Evolutionary conservation across 2,329 filamentous ascomycete species (phyloP).

Genomic region (Trichophyton equinum): DNA sequence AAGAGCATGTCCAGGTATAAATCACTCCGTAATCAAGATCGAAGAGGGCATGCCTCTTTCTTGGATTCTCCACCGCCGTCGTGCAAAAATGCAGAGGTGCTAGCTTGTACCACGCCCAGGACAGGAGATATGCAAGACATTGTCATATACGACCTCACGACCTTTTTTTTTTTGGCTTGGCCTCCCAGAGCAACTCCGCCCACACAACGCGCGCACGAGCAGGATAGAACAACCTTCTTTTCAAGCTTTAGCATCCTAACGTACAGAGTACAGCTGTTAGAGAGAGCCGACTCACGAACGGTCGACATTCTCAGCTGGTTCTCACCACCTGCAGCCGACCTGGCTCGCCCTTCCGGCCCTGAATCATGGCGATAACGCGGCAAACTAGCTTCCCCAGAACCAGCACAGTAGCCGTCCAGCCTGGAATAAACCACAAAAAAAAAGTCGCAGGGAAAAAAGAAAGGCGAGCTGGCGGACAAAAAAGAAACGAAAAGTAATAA

Average conservation of each 20-base stretch:
- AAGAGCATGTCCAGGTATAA: neutral
- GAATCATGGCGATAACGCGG: neutral
- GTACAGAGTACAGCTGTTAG: neutral
- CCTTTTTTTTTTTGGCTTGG: neutral
- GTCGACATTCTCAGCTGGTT: neutral
- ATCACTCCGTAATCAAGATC: neutral
- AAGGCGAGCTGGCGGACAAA: neutral
- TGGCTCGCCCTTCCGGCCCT: neutral
- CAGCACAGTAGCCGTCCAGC: neutral
- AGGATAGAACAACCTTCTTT: constrained; percentile 5
- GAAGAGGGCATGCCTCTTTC: neutral
- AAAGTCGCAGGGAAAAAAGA: neutral
- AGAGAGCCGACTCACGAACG: neutral
- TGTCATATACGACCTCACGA: constrained; percentile 6
- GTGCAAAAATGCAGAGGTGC: constrained; percentile 4
- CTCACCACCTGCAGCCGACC: neutral
- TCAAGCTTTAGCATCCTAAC: neutral
- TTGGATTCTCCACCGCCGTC: neutral
- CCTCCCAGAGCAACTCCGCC: neutral
- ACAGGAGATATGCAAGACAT: constrained; percentile 12
- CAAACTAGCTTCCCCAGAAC: neutral
- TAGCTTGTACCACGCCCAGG: constrained; percentile 10
- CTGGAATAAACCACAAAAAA: neutral
- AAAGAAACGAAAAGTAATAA: constrained; percentile 1
- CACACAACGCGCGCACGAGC: neutral